Percentiles rank a stretch among this genome's conserved stretches.
Conservation (phyloP, 2,329 filamentous ascomycete genomes). For the Hypoxylon sp. region DNA sequence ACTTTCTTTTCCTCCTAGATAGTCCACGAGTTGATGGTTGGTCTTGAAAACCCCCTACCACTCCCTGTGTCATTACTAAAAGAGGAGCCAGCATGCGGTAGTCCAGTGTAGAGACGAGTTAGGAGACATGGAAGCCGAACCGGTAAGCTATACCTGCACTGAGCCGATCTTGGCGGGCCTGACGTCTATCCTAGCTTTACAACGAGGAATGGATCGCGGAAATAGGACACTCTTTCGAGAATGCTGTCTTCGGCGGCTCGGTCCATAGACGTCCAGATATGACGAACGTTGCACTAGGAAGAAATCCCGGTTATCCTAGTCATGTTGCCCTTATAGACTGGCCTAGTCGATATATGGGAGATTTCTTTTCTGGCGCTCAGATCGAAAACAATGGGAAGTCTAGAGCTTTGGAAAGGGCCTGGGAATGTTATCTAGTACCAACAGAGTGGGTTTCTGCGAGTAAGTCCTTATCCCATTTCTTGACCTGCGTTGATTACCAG, state of each 20-base stretch:
- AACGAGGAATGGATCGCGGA: slow-evolving; percentile 10
- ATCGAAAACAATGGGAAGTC: neutral
- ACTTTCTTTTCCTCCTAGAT: slow-evolving; percentile 5
- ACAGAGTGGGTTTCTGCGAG: neutral
- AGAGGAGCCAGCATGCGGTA: slow-evolving; percentile 3
- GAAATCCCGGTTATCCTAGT: neutral
- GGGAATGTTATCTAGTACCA: neutral
- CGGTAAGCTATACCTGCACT: slow-evolving; percentile 6
- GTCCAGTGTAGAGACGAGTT: neutral
- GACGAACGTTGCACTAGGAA: neutral
- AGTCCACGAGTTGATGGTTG: slow-evolving; percentile 10
- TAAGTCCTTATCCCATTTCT: neutral
- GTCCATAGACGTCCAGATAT: neutral
- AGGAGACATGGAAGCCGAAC: neutral
- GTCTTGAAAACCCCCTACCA: neutral
- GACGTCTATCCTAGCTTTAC: slow-evolving; percentile 1
- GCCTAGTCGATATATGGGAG: neutral
- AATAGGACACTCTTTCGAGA: slow-evolving; percentile 1
- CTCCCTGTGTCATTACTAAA: neutral
- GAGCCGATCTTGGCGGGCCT: neutral
- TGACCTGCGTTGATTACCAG: neutral
- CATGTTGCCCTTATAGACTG: neutral
- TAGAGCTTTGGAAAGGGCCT: neutral
- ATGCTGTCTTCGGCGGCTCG: neutral
- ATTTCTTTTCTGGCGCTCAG: neutral